Evolutionary conservation across 2,329 filamentous ascomycete genomes (phyloP).

Genomic region (Venturia effusa): DNA sequence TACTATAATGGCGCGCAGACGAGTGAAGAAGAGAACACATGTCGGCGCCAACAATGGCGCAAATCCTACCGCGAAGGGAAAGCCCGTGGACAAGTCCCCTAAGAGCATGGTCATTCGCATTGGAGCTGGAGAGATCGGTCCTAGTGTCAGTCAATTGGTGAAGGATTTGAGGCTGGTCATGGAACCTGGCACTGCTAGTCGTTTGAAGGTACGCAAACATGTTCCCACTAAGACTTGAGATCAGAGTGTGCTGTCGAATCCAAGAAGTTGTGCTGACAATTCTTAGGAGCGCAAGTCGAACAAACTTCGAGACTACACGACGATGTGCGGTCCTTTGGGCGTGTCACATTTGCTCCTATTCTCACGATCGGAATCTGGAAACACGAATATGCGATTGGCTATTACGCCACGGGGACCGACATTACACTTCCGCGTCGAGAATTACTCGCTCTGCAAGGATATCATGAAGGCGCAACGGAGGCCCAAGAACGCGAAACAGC

Average conservation of each 20-base stretch:
- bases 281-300: slow-evolving; percentile 69
- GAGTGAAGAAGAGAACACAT: slow-evolving; percentile 85
- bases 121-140: slow-evolving; percentile 84
- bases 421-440: slow-evolving; percentile 85
- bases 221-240: slow-evolving; percentile 22
- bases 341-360: slow-evolving; percentile 91
- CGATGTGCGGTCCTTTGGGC: slow-evolving; percentile 89
- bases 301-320: slow-evolving; percentile 79
- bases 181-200: slow-evolving; percentile 86
- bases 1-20: slow-evolving; percentile 59
- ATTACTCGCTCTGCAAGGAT: slow-evolving; percentile 89
- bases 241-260: not conserved
- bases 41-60: slow-evolving; percentile 50
- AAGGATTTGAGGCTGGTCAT: slow-evolving; percentile 87
- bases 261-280: slow-evolving; percentile 18
- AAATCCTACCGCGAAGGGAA: slow-evolving; percentile 35
- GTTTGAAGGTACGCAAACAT: slow-evolving; percentile 48
- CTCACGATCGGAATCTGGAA: slow-evolving; percentile 78
- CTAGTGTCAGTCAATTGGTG: slow-evolving; percentile 82
- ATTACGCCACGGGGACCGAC: slow-evolving; percentile 86
- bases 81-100: slow-evolving; percentile 56
- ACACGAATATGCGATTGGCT: slow-evolving; percentile 82
- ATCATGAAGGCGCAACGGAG: slow-evolving; percentile 74
- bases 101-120: slow-evolving; percentile 99
- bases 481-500: slow-evolving; percentile 65